Base-by-base conservation (phyloP, 1,139 yeast species). In the Geotrichum phurueaensis region DNA sequence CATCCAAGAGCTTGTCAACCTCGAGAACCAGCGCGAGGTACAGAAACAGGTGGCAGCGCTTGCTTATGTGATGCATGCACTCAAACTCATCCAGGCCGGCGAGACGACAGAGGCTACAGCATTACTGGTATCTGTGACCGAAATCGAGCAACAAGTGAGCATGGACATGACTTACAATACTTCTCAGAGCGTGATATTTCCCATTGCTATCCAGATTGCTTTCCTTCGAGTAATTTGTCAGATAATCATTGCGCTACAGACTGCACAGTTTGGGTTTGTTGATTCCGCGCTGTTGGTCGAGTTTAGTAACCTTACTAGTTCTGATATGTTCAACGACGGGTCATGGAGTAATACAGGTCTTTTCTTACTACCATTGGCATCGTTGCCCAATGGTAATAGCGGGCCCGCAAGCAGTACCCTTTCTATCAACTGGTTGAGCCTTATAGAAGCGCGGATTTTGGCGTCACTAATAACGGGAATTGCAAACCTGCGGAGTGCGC, bases 11-110 rank as follows among this genome's bases (percentile, higher is more conserved):
- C 55, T 61, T 13, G 52, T 23, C 18, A 27, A 51, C 18, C 36
- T 61, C 18, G 58, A 61, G 53, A 50, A 39, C 27, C 52, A 53
- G 43, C 50, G 49, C 7, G 61, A 53, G 3, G 23, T 33, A 12
- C 61, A 58, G 29, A 51, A 56, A 29, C 59, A 59, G 15, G 57
- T 61, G 7, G 56, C 60, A 1, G 57, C 57, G 20, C 22, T 58
- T 48, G 61, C 61, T 3, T 56, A 36, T 39, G 55, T 49, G 20
- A 53, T 57, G 23, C 63, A 59, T 25, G 63, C 62, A 20, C 31
- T 61, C 13, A 56, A 55, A 20, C 54, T 56, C 15, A 56, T 61
- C n/a, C 61, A 59, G 25, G 31, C 47, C 3, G 61, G 62, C 5
- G 22, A 20, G 4, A 52, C 56, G 3, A 22, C 20, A 3, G 57